Base-by-base conservation (phyloP, 768 basidiomycete genomes). In the Russula sp. region DNA sequence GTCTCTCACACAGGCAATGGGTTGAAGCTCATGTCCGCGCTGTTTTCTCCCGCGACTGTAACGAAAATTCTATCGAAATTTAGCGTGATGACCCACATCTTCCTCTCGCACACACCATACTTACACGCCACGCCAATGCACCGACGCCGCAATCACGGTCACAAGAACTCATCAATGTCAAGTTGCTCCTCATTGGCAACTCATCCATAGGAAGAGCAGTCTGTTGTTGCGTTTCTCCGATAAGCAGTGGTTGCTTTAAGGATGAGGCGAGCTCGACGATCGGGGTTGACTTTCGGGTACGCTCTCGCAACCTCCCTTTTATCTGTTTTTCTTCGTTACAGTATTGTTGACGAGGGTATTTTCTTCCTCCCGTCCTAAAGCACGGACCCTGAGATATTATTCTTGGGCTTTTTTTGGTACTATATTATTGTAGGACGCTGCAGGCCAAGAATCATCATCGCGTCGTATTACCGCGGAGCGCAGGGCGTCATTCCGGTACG, bases 381-480 rank as follows among this genome's bases (percentile, higher is more conserved):
- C 9, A n/a, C 44, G n/a, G 44, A n/a, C 4, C 3, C 44, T 22
- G n/a, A 46, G 20, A 46, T 1, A 3, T 30, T 30, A 48, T 13
- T 10, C 26, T 13, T 28, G 18, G n/a, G 10, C 52, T 11, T 30
- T 48, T 13, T 22, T 49, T 49, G 22, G 5, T 49, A 0, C 24
- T 22, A 7, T 40, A 18, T 32, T 9, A 1, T 6, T 26, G n/a
- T 69, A 94, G 93, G 93, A 97, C 70, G 96, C 94, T 0, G 93
- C 95, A 56, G 96, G 96, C 0, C 96, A 98, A 75, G 97, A 99
- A 76, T 86, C 3, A 89, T 99, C 69, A 98, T 97, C 7, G 89
- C 89, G 2, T 92, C 90, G 11, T 99, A 98, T 71, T 30, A 98
- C 72, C 84, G 96, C 32, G 90, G 90, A 1, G 90, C 90, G 50